Evolutionary conservation across 2,329 filamentous ascomycete genomes (phyloP), one percentile per base, ranked within the genome.

Genomic region (Rhynchosporium graminicola): DNA sequence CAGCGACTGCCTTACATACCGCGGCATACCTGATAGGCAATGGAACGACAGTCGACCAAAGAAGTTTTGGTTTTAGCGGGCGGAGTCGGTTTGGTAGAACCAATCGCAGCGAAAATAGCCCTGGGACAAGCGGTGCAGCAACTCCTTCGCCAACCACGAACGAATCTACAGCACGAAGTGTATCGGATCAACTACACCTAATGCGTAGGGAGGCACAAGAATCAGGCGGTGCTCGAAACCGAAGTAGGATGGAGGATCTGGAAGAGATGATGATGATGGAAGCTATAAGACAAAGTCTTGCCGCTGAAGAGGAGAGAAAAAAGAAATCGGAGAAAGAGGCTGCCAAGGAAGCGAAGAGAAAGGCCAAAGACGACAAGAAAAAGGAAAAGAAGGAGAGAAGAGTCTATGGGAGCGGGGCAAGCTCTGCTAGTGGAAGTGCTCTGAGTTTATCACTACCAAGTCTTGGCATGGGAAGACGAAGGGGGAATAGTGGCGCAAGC

Each of bases 191-290:
- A 38, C 58, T 64, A 29, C 42, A 66, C 10, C 57, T 66, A 8
- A 62, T 66, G 51, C 68, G 69, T 26, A 61, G 68, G 57, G 76
- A 79, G 31, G 65, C 46, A 69, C 68, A 61, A 69, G 61, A 73
- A 60, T 58, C 77, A 77, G 64, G 61, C 20, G 63, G 59, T 29
- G 38, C 67, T 28, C 68, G 70, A 45, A 68, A 69, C 46, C 77
- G 87, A 63, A 79, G 85, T 65, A 83, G 91, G 36, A 86, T 96
- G 73, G 91, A 96, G 28, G 93, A 98, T 69, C 82, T 98, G 0
- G 95, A 99, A 74, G 94, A 97, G 55, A 90, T 99, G 80, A 99
- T 99, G 95, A 92, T 98, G 81, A 92, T 95, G 82, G 95, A 99
- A 75, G 95, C 95, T 0, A 96, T 99, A 54, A 83, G 95, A 45